Conservation (phyloP, 306 rosid genomes). For the Lithocarpus polystachyus region DNA sequence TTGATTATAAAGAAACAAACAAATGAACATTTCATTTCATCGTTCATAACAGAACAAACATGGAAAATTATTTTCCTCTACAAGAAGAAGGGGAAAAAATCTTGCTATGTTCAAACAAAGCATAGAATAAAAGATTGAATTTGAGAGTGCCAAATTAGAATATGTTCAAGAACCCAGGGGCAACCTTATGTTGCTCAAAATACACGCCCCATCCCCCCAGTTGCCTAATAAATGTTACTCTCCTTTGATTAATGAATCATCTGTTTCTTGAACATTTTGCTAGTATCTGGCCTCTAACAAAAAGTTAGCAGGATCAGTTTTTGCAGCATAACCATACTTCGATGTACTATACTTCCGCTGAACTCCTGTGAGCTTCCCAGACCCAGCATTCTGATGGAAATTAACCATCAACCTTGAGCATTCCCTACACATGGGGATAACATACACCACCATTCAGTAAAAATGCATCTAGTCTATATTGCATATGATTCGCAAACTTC, state of each 20-base stretch:
- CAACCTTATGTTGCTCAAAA: constrained; percentile 31
- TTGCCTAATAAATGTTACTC: not conserved
- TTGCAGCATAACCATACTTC: constrained; percentile 68
- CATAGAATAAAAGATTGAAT: not conserved
- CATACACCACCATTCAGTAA: not conserved
- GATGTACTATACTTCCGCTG: constrained; percentile 55
- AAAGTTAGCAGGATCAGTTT: constrained; percentile 51
- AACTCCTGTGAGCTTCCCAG: constrained; percentile 44
- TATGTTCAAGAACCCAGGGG: constrained; percentile 10
- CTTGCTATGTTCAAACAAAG: not conserved
- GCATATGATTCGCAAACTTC: not conserved
- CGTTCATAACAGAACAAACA: not conserved
- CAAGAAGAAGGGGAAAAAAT: not conserved
- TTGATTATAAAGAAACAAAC: not conserved
- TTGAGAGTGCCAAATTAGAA: not conserved
- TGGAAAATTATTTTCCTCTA: not conserved
- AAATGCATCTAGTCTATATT: not conserved
- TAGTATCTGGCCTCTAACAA: constrained; percentile 18
- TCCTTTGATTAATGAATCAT: not conserved
- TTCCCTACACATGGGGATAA: constrained; percentile 36
- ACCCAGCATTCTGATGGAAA: constrained; percentile 69
- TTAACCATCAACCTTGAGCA: constrained; percentile 76
- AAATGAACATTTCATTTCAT: not conserved
- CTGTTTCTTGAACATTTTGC: not conserved
- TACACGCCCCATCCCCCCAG: not conserved